phyloP scores from a whole-genome alignment of 2,329 filamentous ascomycete genomes.

The Diaporthe sp. region DNA sequence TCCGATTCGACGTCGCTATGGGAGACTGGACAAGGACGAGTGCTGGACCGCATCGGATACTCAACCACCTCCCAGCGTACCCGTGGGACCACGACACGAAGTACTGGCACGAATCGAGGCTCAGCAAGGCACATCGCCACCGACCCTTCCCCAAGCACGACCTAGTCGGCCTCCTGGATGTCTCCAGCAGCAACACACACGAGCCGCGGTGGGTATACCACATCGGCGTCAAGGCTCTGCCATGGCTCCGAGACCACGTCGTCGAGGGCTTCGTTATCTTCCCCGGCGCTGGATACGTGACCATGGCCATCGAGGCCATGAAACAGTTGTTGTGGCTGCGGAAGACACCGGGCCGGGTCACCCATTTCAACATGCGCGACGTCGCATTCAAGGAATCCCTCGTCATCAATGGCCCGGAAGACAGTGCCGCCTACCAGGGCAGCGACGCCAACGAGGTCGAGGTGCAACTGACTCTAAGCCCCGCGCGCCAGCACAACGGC shows the following conservation, averaged over 20 bases:
- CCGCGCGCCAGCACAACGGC: not conserved
- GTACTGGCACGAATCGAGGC: slow-evolving; percentile 35
- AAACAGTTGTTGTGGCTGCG: slow-evolving; percentile 6
- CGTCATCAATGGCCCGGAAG: not conserved
- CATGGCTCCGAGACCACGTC: slow-evolving; percentile 25
- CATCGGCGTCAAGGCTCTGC: slow-evolving; percentile 1
- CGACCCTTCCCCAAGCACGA: slow-evolving; percentile 42
- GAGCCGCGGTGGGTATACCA: slow-evolving; percentile 30
- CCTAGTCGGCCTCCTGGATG: slow-evolving; percentile 36
- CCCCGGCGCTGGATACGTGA: slow-evolving; percentile 10
- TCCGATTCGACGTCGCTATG: not conserved
- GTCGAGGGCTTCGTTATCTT: slow-evolving; percentile 24
- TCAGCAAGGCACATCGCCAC: slow-evolving; percentile 33
- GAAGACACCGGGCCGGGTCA: not conserved
- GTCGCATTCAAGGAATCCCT: slow-evolving; percentile 9
- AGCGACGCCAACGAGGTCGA: slow-evolving; percentile 14
- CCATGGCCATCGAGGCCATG: slow-evolving; percentile 28
- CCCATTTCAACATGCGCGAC: not conserved
- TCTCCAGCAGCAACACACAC: slow-evolving; percentile 2
- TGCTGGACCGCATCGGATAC: not conserved
- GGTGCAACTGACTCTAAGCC: slow-evolving; percentile 15
- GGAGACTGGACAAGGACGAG: not conserved
- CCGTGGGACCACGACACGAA: slow-evolving; percentile 31
- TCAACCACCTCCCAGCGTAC: slow-evolving; percentile 31
- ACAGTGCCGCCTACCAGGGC: not conserved